Evolutionary conservation across 371 early-diverging fungal species (phyloP).

Genomic region (Furculomyces boomerangus): DNA sequence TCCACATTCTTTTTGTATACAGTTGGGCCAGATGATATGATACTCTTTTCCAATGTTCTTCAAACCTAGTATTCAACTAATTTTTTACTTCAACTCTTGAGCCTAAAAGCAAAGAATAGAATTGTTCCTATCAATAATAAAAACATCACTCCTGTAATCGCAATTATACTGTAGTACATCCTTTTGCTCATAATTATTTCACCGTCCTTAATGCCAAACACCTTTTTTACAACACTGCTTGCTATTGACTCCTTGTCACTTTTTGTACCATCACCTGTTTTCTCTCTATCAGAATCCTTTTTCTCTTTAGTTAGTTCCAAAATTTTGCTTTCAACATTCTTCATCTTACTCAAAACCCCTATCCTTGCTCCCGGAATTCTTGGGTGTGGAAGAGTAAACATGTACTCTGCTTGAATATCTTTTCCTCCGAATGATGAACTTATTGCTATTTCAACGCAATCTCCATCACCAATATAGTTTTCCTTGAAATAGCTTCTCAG

Average conservation of each 20-base stretch:
- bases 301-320: not conserved
- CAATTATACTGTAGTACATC: no score
- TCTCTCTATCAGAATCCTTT: not conserved
- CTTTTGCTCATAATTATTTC: not conserved
- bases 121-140: no score
- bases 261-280: not conserved
- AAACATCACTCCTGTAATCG: no score
- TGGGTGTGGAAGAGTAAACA: not conserved
- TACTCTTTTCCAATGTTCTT: no score
- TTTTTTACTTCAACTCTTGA: no score
- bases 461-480: not conserved
- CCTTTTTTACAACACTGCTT: not conserved
- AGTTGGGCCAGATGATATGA: no score
- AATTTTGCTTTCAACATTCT: not conserved
- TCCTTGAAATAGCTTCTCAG: not conserved
- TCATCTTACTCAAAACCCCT: not conserved
- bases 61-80: no score
- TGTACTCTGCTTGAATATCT: not conserved
- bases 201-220: not conserved
- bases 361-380: not conserved
- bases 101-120: no score
- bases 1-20: no score
- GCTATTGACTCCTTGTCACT: not conserved
- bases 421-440: not conserved
- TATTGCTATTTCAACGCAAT: not conserved